Evolutionary conservation across 169 alveolate genomes (phyloP).

Genomic region (Nephromyces sp.): DNA sequence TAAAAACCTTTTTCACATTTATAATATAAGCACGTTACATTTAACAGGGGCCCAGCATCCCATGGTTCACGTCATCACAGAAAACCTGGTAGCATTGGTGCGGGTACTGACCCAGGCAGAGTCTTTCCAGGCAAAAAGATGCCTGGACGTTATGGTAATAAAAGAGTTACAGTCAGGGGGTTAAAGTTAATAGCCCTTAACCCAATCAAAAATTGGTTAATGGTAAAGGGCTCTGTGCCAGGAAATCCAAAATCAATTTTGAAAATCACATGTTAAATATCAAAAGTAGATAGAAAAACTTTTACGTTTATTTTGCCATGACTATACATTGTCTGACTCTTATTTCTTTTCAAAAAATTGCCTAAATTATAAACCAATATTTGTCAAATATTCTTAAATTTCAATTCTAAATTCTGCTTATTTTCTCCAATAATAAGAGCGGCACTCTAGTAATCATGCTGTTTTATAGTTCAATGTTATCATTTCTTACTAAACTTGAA

Average conservation of each 20-base stretch:
- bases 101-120: constrained; percentile 84
- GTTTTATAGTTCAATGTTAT: no score
- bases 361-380: no score
- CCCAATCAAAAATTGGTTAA: constrained; percentile 69
- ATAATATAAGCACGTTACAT: background rate
- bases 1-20: background rate
- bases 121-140: constrained; percentile 84
- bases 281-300: background rate
- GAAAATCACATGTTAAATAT: background rate
- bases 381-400: no score
- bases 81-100: constrained; percentile 82
- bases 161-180: constrained; percentile 58
- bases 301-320: no score
- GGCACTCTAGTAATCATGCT: no score
- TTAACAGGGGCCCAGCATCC: constrained; percentile 68
- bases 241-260: constrained; percentile 73
- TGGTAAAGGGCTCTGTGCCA: constrained; percentile 82
- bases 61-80: constrained; percentile 89
- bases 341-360: no score
- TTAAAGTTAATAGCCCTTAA: constrained; percentile 75
- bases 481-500: no score
- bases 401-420: no score
- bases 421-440: no score
- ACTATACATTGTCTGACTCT: no score
- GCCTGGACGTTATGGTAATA: constrained; percentile 86